Evolutionary conservation across 2,329 filamentous ascomycete genomes (phyloP), one percentile per base, ranked within the genome.

Genomic region (Fusarium protoensiforme): DNA sequence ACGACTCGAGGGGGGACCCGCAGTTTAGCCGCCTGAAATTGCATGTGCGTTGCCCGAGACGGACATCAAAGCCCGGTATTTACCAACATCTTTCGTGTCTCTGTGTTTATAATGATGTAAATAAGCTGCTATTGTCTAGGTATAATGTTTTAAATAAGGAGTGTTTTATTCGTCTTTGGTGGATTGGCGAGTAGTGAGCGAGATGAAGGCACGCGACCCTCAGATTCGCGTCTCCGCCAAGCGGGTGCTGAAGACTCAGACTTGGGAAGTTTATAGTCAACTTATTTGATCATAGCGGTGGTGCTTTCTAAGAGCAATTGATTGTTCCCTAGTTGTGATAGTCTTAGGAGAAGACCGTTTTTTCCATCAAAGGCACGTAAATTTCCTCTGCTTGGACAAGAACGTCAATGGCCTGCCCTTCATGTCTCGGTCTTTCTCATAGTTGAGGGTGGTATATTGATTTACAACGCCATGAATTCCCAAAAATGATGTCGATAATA

Each of bases 1-100:
- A 63, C 65, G 41, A 35, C 41, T 62, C 67, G 41, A 46, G 41
- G 61, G 54, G 36, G 58, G 39, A 65, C 65, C 77, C 82, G 82
- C 77, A 4, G 11, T 82, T 83, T 81, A 81, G 51, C 82, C 82
- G 80, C 57, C 13, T 33, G 11, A 31, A 36, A 22, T 56, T 46
- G 38, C 62, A 68, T 68, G 63, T 65, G 64, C 51, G 27, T 43
- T 74, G 31, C 71, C 58, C 11, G n/a, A 69, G 71, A 53, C 27
- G 46, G 27, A 51, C 2, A 51, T 51, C 27, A 31, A 51, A n/a
- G 46, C 27, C 46, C 46, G 10, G 46, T 18, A 51, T 48, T 48
- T 48, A 10, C 43, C 9, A 48, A 11, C 16, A 29, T 18, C 2
- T 29, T 18, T n/a, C 10, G 10, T 29, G 24, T 48, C 24, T 29